Base-by-base conservation (phyloP, 345 rosid genomes). In the Gossypium anomalum region DNA sequence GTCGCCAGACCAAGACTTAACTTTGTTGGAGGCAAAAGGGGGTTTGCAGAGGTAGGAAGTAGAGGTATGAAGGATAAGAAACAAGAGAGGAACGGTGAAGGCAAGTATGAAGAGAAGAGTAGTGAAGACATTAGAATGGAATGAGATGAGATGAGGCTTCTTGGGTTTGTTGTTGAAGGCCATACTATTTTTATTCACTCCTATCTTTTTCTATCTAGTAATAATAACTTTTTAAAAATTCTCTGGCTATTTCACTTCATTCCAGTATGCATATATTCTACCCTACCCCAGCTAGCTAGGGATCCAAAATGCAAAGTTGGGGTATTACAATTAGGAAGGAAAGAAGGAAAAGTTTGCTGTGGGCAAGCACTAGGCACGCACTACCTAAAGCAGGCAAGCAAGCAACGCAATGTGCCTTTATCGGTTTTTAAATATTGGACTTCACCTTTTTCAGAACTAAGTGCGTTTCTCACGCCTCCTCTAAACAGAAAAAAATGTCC, bases 41-140 rank as follows among this genome's bases (percentile, higher is more conserved):
- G 87, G 41, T 34, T 34, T 71, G 60, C 86, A 86, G 4, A 83
- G 61, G 66, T 93, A 78, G 75, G 83, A 44, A 61, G 81, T 72
- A 1, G 88, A 49, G n/a, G 82, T 61, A 70, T 75, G 93, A 78
- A 92, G 93, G 85, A 95, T 91, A 84, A 95, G 88, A 71, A 95
- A 92, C 62, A 91, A 89, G 67, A 89, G 86, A 0, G 94, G 98
- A 70, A 92, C 81, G 67, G 96, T 89, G 87, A 94, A 89, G 77
- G 91, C 86, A 63, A 91, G 88, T 17, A 91, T 72, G 89, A 91
- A 95, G 83, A 95, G 89, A 23, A 92, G 86, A 41, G 87, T 79
- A 67, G 87, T 89, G 82, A 89, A 84, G 0, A 89, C 91, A 59
- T 77, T 80, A 70, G 75, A 77, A 66, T 73, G 84, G 44, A 43